Conservation (phyloP, 1,139 yeast genomes). For the Yamadazyma oceani region DNA sequence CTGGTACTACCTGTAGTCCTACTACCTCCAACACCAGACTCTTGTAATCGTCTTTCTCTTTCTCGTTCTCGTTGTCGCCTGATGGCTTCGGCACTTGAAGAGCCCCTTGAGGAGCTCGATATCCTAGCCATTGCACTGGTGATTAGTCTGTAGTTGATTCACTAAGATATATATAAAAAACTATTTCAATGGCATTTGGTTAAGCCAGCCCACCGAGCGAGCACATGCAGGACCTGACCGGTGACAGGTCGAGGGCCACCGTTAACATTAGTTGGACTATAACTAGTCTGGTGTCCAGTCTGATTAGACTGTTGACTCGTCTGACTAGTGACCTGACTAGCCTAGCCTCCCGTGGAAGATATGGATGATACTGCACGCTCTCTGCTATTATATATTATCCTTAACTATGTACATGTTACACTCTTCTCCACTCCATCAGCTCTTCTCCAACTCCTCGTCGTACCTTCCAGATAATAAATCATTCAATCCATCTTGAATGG, state of each 20-base stretch:
- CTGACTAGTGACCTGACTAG: too few relatives aligned
- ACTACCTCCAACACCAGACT: neutral
- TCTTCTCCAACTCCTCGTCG: constrained; percentile 17
- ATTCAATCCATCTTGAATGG: constrained; percentile 52
- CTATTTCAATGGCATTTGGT: too few relatives aligned
- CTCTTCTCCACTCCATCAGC: neutral
- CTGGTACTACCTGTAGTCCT: constrained; percentile 1
- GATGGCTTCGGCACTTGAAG: constrained; percentile 9
- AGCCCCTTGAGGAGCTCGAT: constrained; percentile 15
- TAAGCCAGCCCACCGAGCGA: constrained; percentile 1
- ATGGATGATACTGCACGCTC: too few relatives aligned
- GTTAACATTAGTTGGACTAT: too few relatives aligned
- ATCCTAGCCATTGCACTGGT: constrained; percentile 16
- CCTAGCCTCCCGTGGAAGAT: too few relatives aligned
- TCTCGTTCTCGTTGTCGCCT: constrained; percentile 20
- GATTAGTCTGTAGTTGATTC: neutral
- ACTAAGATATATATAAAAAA: too few relatives aligned
- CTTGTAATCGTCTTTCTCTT: constrained; percentile 5
- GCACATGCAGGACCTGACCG: neutral
- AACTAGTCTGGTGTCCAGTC: too few relatives aligned
- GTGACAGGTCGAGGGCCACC: too few relatives aligned
- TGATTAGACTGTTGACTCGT: too few relatives aligned
- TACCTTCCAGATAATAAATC: constrained; percentile 46
- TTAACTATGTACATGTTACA: too few relatives aligned
- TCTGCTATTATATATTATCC: too few relatives aligned